Evolutionary conservation across 768 basidiomycete genomes (phyloP).

Genomic region (Termitomyces sp.): DNA sequence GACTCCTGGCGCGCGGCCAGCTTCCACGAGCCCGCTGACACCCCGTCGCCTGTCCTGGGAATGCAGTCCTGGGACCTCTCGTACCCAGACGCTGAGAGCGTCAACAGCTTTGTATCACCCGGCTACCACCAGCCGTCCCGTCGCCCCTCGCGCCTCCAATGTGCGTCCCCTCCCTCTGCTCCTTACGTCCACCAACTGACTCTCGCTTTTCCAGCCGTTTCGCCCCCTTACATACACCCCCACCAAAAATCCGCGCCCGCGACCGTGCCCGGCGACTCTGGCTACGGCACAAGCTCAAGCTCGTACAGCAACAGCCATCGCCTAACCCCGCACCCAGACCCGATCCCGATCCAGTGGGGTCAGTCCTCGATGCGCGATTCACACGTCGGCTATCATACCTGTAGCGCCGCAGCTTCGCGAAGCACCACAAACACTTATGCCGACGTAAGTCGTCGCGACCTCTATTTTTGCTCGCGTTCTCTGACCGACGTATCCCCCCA

Average conservation of each 20-base stretch:
- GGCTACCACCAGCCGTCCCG: conserved; percentile 2
- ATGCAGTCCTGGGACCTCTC: conserved; percentile 17
- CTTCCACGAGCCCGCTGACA: conserved; percentile 1
- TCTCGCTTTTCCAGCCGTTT: conserved; percentile 8
- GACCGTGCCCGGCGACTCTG: neutral
- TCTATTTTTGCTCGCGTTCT: neutral
- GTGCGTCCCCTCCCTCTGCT: no score
- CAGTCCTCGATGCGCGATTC: conserved; percentile 3
- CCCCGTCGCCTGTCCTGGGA: neutral
- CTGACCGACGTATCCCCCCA: neutral
- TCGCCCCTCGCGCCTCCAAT: conserved; percentile 8
- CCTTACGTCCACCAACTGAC: no score
- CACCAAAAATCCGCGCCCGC: conserved; percentile 11
- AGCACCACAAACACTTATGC: neutral
- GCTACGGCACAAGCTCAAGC: conserved; percentile 10
- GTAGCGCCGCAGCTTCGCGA: neutral
- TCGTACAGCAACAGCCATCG: conserved; percentile 6
- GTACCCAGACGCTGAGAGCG: conserved; percentile 8
- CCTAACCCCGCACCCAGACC: neutral
- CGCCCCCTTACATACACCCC: conserved; percentile 13
- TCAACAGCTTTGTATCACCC: no score
- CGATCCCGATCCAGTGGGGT: neutral
- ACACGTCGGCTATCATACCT: conserved; percentile 6
- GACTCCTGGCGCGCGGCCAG: conserved; percentile 18
- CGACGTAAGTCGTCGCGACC: conserved; percentile 3